These are phyloP conservation scores for Trypanosoma platydactyli DNA, from an alignment of 208 protist species.

Conservation along the genomic window DNA sequence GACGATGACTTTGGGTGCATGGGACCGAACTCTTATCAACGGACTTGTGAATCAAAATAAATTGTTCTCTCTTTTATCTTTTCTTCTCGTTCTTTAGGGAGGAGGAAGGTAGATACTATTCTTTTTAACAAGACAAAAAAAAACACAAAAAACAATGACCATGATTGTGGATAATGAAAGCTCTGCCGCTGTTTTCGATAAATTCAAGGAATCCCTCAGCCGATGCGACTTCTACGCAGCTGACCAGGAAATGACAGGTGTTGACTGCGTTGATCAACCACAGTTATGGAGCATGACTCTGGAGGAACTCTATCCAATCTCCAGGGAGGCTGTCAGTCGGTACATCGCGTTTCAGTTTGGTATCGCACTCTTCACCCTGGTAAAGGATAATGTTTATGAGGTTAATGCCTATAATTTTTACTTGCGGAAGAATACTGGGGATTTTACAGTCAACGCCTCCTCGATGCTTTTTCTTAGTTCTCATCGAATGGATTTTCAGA, in stretches of 20 bases:
- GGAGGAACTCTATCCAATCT: constrained; percentile 42
- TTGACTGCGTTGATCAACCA: constrained; percentile 32
- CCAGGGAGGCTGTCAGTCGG: constrained; percentile 36
- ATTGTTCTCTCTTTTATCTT: too few species aligned
- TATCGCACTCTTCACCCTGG: constrained; percentile 57
- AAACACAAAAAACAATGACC: too few species aligned
- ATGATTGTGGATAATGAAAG: constrained; percentile 65
- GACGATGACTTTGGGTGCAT: too few species aligned
- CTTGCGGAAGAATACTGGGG: constrained; percentile 42
- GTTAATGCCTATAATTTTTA: constrained; percentile 82
- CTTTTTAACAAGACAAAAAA: background rate
- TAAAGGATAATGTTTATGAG: constrained; percentile 40
- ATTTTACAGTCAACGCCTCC: constrained; percentile 33
- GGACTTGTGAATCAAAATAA: too few species aligned
- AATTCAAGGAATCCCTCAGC: constrained; percentile 51
- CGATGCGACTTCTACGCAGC: constrained; percentile 65
- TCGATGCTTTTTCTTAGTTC: constrained; percentile 47
- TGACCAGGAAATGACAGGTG: constrained; percentile 86
- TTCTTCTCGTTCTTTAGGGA: too few species aligned
- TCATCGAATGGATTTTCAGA: constrained; percentile 64
- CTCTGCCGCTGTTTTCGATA: constrained; percentile 33
- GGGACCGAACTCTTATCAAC: too few species aligned
- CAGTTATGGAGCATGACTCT: constrained; percentile 27
- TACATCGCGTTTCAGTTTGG: constrained; percentile 85
- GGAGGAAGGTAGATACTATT: too few species aligned